Conservation (phyloP, 2,329 filamentous ascomycete genomes). For the Diaporthe nobilis region DNA sequence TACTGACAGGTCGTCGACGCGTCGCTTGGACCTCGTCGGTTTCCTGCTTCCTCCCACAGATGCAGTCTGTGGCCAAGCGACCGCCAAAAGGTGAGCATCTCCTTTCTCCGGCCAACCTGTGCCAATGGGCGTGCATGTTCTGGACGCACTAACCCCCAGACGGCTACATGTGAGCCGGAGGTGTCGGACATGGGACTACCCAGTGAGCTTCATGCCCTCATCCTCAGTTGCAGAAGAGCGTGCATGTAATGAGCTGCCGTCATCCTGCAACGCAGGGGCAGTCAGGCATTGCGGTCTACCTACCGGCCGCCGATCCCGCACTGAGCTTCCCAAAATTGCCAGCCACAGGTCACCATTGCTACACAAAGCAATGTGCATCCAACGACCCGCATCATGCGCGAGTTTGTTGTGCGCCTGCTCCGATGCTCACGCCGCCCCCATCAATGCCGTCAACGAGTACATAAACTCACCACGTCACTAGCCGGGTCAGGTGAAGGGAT, state of each 20-base stretch:
- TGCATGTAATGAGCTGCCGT: conserved; percentile 23
- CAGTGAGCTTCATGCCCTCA: conserved; percentile 36
- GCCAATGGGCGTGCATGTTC: not conserved
- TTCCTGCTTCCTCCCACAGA: not conserved
- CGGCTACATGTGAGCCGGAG: conserved; percentile 26
- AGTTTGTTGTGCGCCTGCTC: conserved; percentile 1
- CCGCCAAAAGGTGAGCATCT: conserved; percentile 6
- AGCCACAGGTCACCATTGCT: conserved; percentile 20
- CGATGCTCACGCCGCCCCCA: conserved; percentile 2
- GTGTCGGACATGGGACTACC: not conserved
- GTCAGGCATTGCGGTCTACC: conserved; percentile 6
- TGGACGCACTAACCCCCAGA: not conserved
- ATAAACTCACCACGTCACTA: conserved; percentile 28
- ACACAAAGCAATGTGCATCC: conserved; percentile 12
- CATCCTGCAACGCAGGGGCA: conserved; percentile 26
- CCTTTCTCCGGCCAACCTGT: not conserved
- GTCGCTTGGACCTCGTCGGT: not conserved
- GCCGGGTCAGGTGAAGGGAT: conserved; percentile 33
- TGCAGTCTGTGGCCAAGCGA: not conserved
- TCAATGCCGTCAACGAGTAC: not conserved
- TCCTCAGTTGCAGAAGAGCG: conserved; percentile 17
- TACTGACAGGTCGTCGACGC: not conserved
- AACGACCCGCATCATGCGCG: conserved; percentile 30
- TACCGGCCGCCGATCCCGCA: conserved; percentile 16
- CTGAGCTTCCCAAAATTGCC: conserved; percentile 30